Base-by-base conservation (phyloP, 306 rosid genomes). In the Sicyos edulis region DNA sequence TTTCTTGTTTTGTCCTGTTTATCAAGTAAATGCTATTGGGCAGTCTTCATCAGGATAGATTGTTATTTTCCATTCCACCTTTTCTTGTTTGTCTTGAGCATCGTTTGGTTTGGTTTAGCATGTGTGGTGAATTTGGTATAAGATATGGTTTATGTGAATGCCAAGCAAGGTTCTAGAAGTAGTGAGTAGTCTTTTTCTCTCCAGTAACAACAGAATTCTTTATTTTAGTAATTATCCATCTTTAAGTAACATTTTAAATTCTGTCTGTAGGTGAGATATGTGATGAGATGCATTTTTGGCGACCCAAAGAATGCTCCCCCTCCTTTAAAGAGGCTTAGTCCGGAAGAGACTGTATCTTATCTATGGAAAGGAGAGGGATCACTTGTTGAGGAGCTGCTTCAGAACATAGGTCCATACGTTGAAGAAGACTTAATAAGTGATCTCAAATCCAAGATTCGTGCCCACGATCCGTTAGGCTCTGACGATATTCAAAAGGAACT, bases 291-390 rank as follows among this genome's bases (percentile, higher is more conserved):
- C 79, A 71, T 88, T 79, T 95, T 91, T 86, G 95, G 91, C 20
- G 93, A 95, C 83, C 95, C 96, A 11, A 87, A 89, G 82, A 82
- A 85, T 70, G 97, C 99, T 19, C 97, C 96, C 22, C 99, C 99
- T 76, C 99, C 99, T 17, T 84, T 95, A 59, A 88, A 89, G 88
- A 86, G 84, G 95, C 89, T 95, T 82, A 81, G 88, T 85, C 87
- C 92, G 61, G 95, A 87, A 84, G 96, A 71, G 32, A 75, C 83
- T 65, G 88, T 91, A 80, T 78, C 86, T 70, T 85, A 83, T 76
- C 82, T 91, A 78, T 95, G 99, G 99, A 87, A 88, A 74, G 99
- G 97, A 71, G 97, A 93, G 76, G 96, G 91, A 61, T 93, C 99
- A 50, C 81, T 91, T 81, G 95, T 93, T 50, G 95, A 91, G 73